Evolutionary conservation across 257 asterid species (phyloP), one percentile per base, ranked within the genome.

Genomic region (Salvia hispanica): DNA sequence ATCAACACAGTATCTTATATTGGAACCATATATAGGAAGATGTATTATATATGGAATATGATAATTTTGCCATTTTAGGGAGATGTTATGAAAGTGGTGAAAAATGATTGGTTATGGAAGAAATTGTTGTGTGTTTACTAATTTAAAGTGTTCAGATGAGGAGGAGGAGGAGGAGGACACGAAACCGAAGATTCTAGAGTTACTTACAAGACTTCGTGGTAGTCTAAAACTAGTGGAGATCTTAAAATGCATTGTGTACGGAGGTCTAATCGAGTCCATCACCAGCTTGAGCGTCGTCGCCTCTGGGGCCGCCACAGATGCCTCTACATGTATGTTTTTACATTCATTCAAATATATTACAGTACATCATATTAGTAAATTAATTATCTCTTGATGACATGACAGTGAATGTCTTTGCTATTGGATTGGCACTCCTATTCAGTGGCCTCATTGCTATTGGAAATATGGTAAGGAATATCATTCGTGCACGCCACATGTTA

Each of bases 251-350:
- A 55, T 85, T 13, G 89, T 85, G 1, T 79, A 87, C 64, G 96
- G 96, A 72, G 96, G 96, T n/a, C 15, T 89, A 62, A 31, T 77
- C 52, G 88, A 85, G 74, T 62, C 76, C 13, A 83, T 85, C 46
- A 25, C 95, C 3, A 89, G 95, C 81, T 64, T 89, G 71, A 75
- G 89, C 6, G 61, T 89, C 10, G 87, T 87, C 9, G 74, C 91
- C 8, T 87, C 96, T 53, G 88, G 89, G 15, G 89, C 87, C 28
- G 90, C 95, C 66, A 77, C 95, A 12, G 86, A 78, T 64, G 83
- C 86, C 62, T 33, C 82, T 44, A 83, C 90, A 55, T 2, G 92
- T 85, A 79, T 43, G 85, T 77, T 58, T 70, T 50, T 12, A 52
- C 21, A 7, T 45, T 14, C 16, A 25, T 2, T 25, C 31, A 25